Evolutionary conservation across 139 green algal genomes (phyloP).

Genomic region (Asterochloris erici): DNA sequence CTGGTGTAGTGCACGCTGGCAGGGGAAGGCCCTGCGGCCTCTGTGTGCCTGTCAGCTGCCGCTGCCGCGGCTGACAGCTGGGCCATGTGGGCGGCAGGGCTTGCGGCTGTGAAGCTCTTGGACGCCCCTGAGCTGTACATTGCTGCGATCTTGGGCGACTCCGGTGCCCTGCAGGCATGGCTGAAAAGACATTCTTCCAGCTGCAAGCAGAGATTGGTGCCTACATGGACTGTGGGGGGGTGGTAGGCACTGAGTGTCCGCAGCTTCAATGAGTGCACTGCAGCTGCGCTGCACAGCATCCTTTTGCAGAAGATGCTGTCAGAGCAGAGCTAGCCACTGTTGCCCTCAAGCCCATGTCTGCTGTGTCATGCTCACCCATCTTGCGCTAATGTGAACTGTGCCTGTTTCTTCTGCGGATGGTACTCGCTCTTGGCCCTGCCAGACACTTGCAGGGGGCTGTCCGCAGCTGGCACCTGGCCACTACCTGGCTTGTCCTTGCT

Average conservation of each 20-base stretch:
- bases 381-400: background rate
- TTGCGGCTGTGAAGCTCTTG: conserved; percentile 13
- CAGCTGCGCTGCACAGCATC: no score
- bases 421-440: conserved; percentile 11
- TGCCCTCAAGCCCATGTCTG: background rate
- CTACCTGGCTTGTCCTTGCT: background rate
- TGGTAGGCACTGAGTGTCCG: background rate
- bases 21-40: background rate
- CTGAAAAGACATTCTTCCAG: background rate
- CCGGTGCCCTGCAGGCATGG: background rate
- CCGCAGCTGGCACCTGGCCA: background rate
- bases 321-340: no score
- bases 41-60: background rate
- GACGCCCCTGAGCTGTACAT: conserved; percentile 6
- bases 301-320: no score
- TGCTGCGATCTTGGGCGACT: conserved; percentile 5
- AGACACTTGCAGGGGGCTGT: background rate
- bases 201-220: background rate
- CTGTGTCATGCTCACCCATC: background rate
- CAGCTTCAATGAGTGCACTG: background rate
- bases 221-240: background rate
- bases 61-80: conserved; percentile 8
- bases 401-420: background rate
- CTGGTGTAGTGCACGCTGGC: conserved; percentile 33
- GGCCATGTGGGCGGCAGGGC: background rate